Conservation (phyloP, 1,284 basidiomycete species). For the Agroathelia rolfsii region DNA sequence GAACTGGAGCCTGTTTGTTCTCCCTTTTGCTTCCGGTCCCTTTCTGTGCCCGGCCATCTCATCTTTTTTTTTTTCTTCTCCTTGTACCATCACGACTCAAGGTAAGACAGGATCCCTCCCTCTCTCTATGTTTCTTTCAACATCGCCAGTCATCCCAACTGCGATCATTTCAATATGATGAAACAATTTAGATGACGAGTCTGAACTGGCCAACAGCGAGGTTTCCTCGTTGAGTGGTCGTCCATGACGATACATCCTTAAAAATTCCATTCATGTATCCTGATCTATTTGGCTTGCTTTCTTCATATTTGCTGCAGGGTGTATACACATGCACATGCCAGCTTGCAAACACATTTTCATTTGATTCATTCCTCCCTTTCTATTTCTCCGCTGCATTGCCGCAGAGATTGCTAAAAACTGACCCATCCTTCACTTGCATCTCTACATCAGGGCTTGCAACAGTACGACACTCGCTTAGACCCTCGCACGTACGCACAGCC, state of each 20-base stretch:
- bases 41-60: too few relatives aligned
- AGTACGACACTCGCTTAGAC: constrained; percentile 3
- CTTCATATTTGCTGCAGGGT: too few relatives aligned
- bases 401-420: constrained; percentile 15
- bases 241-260: constrained; percentile 55
- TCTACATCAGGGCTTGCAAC: constrained; percentile 26
- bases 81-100: constrained; percentile 4
- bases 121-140: constrained; percentile 11
- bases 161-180: constrained; percentile 38
- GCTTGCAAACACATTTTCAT: too few relatives aligned
- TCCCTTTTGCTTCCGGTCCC: too few relatives aligned
- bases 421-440: constrained; percentile 12
- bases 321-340: too few relatives aligned
- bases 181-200: constrained; percentile 80
- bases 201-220: constrained; percentile 48
- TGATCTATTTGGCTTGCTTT: constrained; percentile 37
- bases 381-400: constrained; percentile 12
- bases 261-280: constrained; percentile 86
- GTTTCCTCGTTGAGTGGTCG: constrained; percentile 44
- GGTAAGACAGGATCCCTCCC: constrained; percentile 6
- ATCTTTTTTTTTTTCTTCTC: constrained; percentile 5
- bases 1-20: too few relatives aligned
- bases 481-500: neutral
- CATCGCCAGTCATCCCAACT: constrained; percentile 17
- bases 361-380: constrained; percentile 11